phyloP scores from a whole-genome alignment of 2,329 filamentous ascomycete genomes.

The Clonostachys rosea region DNA sequence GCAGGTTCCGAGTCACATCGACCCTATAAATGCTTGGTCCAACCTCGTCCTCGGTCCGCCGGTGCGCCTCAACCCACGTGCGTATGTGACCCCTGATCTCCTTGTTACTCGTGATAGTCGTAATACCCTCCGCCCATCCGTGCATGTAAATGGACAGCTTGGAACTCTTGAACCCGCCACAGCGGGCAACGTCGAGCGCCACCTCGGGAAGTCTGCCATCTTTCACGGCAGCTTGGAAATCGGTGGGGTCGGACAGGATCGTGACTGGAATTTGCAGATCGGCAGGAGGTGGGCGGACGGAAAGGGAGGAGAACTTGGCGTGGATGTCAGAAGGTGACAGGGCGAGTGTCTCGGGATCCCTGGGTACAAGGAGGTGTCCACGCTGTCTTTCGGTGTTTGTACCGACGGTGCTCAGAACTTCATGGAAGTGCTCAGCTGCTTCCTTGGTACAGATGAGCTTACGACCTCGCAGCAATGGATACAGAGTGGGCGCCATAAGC shows the following conservation, averaged over 20 bases:
- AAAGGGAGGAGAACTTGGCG: slow-evolving; percentile 22
- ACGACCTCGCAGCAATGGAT: slow-evolving; percentile 23
- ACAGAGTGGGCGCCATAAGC: slow-evolving; percentile 25
- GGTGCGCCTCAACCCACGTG: slow-evolving; percentile 24
- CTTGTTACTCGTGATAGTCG: slow-evolving; percentile 33
- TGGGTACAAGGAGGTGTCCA: slow-evolving; percentile 23
- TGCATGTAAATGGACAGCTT: slow-evolving; percentile 33
- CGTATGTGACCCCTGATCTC: slow-evolving; percentile 27
- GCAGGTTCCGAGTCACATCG: slow-evolving; percentile 26
- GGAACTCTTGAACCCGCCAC: slow-evolving; percentile 24
- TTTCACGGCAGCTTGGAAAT: slow-evolving; percentile 15
- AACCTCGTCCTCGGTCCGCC: slow-evolving; percentile 12
- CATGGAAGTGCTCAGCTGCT: slow-evolving; percentile 30
- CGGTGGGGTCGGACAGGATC: slow-evolving; percentile 14
- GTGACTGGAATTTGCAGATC: slow-evolving; percentile 26
- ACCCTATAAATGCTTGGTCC: slow-evolving; percentile 25
- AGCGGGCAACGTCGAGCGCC: slow-evolving; percentile 22
- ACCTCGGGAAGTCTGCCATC: slow-evolving; percentile 20
- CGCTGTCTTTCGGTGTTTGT: slow-evolving; percentile 27
- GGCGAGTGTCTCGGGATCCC: slow-evolving; percentile 4
- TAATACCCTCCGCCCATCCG: slow-evolving; percentile 25
- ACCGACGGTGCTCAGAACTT: slow-evolving; percentile 26
- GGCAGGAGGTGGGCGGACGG: slow-evolving; percentile 19
- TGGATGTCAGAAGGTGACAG: slow-evolving; percentile 7
- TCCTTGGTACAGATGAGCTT: slow-evolving; percentile 28